Evolutionary conservation across 2,329 filamentous ascomycete genomes (phyloP).

Genomic region (Colletotrichum orchidophilum): DNA sequence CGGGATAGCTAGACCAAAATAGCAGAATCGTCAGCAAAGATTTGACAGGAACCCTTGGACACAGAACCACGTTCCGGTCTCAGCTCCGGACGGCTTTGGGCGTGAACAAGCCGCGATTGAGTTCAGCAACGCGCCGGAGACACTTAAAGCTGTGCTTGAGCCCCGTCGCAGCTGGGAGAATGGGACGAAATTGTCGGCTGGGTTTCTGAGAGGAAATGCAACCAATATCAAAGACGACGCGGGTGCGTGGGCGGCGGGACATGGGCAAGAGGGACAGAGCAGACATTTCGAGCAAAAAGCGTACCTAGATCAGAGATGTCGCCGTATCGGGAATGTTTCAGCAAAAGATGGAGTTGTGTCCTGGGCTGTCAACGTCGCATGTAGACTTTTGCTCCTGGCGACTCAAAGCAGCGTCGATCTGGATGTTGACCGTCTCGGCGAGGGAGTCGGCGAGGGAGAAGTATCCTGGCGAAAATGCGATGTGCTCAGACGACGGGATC

Average conservation of each 20-base stretch:
- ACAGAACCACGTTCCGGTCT: slow-evolving; percentile 15
- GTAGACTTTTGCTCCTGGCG: neutral
- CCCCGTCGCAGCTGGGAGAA: slow-evolving; percentile 17
- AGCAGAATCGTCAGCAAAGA: slow-evolving; percentile 6
- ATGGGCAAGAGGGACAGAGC: neutral
- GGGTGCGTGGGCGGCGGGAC: neutral
- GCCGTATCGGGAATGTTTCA: slow-evolving; percentile 34
- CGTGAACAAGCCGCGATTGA: slow-evolving; percentile 1
- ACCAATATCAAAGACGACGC: neutral
- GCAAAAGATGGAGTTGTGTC: slow-evolving; percentile 13
- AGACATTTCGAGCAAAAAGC: slow-evolving; percentile 7
- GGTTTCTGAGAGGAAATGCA: slow-evolving; percentile 2
- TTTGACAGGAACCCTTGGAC: slow-evolving; percentile 24
- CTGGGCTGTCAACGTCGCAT: slow-evolving; percentile 25
- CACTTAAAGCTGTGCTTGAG: slow-evolving; percentile 12
- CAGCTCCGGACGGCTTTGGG: slow-evolving; percentile 4
- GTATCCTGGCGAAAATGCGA: neutral
- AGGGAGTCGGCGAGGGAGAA: neutral
- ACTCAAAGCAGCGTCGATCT: slow-evolving; percentile 13
- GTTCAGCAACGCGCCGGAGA: slow-evolving; percentile 17
- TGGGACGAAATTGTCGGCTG: slow-evolving; percentile 13
- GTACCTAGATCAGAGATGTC: slow-evolving; percentile 21
- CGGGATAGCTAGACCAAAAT: slow-evolving; percentile 20
- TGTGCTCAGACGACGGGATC: neutral
- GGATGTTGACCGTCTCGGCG: no score